phyloP scores from a whole-genome alignment of 1,284 basidiomycete species.

The Rhodotorula sp. region DNA sequence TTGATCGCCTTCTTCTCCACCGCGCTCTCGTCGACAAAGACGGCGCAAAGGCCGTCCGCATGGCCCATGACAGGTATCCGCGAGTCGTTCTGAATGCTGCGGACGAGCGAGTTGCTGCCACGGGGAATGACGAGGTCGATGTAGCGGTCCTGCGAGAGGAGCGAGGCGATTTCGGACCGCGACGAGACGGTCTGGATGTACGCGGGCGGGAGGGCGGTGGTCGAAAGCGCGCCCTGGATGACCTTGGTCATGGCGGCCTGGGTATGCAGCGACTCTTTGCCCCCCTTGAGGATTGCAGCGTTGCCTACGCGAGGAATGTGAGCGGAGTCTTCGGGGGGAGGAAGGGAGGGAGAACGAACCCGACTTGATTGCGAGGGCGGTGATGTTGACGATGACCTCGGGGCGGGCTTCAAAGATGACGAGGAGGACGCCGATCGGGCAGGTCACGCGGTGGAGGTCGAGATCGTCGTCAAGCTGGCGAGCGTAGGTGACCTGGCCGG shows the following conservation, averaged over 20 bases:
- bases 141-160: slow-evolving; percentile 83
- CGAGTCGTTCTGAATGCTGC: slow-evolving; percentile 83
- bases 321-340: background rate
- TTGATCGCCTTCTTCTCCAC: slow-evolving; percentile 74
- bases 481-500: slow-evolving; percentile 83
- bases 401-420: slow-evolving; percentile 98
- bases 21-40: slow-evolving; percentile 84
- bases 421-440: slow-evolving; percentile 93
- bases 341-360: slow-evolving; percentile 58
- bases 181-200: slow-evolving; percentile 93
- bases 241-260: slow-evolving; percentile 71
- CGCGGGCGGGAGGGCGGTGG: slow-evolving; percentile 70
- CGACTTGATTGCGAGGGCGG: slow-evolving; percentile 92
- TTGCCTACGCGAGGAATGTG: slow-evolving; percentile 63
- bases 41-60: slow-evolving; percentile 89
- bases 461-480: slow-evolving; percentile 80
- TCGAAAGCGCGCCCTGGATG: slow-evolving; percentile 73
- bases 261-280: slow-evolving; percentile 85
- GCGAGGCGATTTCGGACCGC: slow-evolving; percentile 82
- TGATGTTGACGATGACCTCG: slow-evolving; percentile 98
- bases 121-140: slow-evolving; percentile 97
- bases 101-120: slow-evolving; percentile 88
- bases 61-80: slow-evolving; percentile 98
- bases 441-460: slow-evolving; percentile 90
- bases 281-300: slow-evolving; percentile 94